phyloP scores from a whole-genome alignment of 441 rosid species.

The Manihot esculenta region DNA sequence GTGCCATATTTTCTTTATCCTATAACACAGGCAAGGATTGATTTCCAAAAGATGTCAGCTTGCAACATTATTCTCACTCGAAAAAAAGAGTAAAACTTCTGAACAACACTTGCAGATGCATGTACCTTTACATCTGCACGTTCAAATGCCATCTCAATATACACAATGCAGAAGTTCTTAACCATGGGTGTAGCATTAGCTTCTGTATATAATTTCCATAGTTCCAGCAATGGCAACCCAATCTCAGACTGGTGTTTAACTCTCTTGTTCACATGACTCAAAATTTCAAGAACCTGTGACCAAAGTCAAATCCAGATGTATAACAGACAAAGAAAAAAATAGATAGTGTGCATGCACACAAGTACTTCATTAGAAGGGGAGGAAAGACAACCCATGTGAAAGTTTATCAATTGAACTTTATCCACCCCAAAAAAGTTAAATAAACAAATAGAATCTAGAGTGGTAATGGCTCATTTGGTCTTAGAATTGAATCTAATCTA shows the following conservation, averaged over 20 bases:
- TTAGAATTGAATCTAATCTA: background rate
- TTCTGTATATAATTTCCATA: constrained; percentile 71
- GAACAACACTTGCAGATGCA: constrained; percentile 12
- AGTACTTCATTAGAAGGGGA: background rate
- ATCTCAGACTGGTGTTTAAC: constrained; percentile 83
- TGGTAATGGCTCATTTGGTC: background rate
- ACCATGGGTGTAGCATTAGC: constrained; percentile 69
- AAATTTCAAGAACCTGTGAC: constrained; percentile 83
- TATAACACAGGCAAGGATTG: constrained; percentile 29
- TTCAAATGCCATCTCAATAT: constrained; percentile 96
- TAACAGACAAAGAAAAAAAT: background rate
- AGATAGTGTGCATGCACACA: background rate
- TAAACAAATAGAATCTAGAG: background rate
- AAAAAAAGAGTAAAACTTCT: constrained; percentile 2
- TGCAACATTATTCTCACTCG: background rate
- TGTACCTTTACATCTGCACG: constrained; percentile 61
- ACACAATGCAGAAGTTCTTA: constrained; percentile 80
- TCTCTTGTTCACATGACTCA: constrained; percentile 96
- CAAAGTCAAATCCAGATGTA: background rate
- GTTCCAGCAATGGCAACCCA: constrained; percentile 64
- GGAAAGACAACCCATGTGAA: background rate
- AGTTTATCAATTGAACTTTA: background rate
- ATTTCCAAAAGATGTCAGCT: constrained; percentile 1
- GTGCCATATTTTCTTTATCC: constrained; percentile 84
- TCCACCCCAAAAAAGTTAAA: background rate